Percentiles rank a stretch among this genome's conserved stretches.
Evolutionary conservation across 23 red algal species (phyloP).

Genomic region (Gracilaria domingensis): DNA sequence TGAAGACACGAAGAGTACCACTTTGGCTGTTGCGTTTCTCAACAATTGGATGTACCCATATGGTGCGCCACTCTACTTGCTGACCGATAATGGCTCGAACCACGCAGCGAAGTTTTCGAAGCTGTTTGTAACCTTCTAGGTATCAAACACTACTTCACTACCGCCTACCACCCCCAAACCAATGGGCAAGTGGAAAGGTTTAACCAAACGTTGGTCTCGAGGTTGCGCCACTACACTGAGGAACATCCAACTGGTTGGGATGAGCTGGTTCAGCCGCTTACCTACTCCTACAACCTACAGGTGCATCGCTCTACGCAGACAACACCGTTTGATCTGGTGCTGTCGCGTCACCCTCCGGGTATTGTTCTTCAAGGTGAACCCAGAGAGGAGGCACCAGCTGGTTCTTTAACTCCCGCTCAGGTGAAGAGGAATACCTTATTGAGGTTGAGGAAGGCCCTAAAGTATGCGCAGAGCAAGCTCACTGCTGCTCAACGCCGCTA

Average conservation of each 20-base stretch:
- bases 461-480: slow-evolving; percentile 27
- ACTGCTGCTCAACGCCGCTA: slow-evolving; percentile 6
- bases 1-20: slow-evolving; percentile 21
- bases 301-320: slow-evolving; percentile 13
- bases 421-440: slow-evolving; percentile 18
- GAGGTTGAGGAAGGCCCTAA: background rate
- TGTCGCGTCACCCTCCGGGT: slow-evolving; percentile 24
- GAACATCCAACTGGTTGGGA: slow-evolving; percentile 50
- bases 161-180: slow-evolving; percentile 45
- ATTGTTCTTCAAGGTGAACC: slow-evolving; percentile 26
- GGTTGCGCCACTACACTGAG: slow-evolving; percentile 8
- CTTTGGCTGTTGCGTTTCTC: background rate
- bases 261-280: background rate
- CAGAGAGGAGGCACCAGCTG: background rate
- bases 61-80: slow-evolving; percentile 7
- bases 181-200: slow-evolving; percentile 58
- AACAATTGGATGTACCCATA: slow-evolving; percentile 46
- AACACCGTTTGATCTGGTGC: slow-evolving; percentile 35
- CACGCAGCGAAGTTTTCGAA: slow-evolving; percentile 30
- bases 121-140: slow-evolving; percentile 32
- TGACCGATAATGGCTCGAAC: slow-evolving; percentile 50
- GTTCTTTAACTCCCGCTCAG: background rate
- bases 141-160: slow-evolving; percentile 25
- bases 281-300: slow-evolving; percentile 37
- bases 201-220: slow-evolving; percentile 26